Percentiles rank a stretch among this genome's conserved stretches.
These are phyloP conservation scores for Fistulifera pelliculosa DNA, from an alignment of 108 stramenopile genomes.

Conservation along the genomic window DNA sequence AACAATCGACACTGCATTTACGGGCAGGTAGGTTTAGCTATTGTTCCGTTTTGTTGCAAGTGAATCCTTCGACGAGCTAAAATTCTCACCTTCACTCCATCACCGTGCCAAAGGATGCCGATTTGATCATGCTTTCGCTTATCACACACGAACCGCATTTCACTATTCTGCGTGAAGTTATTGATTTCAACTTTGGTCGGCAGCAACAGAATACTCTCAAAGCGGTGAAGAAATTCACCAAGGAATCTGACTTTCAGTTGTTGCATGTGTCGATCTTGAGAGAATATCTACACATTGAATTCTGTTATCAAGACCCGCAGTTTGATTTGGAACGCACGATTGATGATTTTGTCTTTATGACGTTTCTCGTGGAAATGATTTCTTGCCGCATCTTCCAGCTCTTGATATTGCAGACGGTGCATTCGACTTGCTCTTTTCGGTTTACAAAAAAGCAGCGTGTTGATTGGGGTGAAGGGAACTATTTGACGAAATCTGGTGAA, in stretches of 20 bases:
- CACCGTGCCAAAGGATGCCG: conserved; percentile 97
- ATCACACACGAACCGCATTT: conserved; percentile 98
- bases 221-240: conserved; percentile 88
- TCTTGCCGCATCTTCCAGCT: conserved; percentile 95
- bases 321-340: conserved; percentile 90
- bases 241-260: conserved; percentile 94
- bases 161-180: conserved; percentile 90
- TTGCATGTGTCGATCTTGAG: conserved; percentile 92
- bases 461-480: conserved; percentile 76
- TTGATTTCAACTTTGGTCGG: conserved; percentile 67
- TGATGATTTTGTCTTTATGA: conserved; percentile 99
- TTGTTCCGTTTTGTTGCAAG: too few species aligned
- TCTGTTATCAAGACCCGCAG: conserved; percentile 32
- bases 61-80: too few species aligned
- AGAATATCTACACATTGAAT: conserved; percentile 93
- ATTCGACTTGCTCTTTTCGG: conserved; percentile 87
- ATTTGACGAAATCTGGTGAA: conserved; percentile 83
- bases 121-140: conserved; percentile 98
- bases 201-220: conserved; percentile 71
- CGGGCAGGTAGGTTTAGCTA: conserved; percentile 56
- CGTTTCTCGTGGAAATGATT: conserved; percentile 91
- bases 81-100: too few species aligned
- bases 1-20: conserved; percentile 98
- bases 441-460: conserved; percentile 85
- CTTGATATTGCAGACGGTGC: conserved; percentile 96